These are phyloP conservation scores for Plasmopara muralis DNA, from an alignment of 352 stramenopile species.

Conservation along the genomic window DNA sequence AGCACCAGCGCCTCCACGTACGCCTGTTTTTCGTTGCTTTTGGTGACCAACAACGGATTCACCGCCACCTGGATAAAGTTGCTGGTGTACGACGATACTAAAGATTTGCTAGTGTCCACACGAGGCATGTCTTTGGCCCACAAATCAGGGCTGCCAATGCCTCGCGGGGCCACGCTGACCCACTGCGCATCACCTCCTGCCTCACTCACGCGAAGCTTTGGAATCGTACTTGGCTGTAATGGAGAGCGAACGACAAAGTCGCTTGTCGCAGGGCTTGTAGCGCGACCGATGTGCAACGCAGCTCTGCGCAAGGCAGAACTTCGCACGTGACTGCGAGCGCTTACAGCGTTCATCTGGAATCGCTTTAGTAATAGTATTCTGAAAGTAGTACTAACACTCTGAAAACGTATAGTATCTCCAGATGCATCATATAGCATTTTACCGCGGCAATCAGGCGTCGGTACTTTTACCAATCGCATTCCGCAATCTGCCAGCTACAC, in stretches of 20 bases:
- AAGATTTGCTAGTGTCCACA: slow-evolving; percentile 44
- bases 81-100: slow-evolving; percentile 31
- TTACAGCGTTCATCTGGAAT: neutral
- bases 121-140: slow-evolving; percentile 70
- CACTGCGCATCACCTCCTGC: slow-evolving; percentile 14
- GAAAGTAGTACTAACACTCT: no score
- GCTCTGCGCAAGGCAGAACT: slow-evolving; percentile 15
- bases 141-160: slow-evolving; percentile 52
- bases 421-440: no score
- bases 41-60: slow-evolving; percentile 33
- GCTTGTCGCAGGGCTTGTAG: slow-evolving; percentile 36
- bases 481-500: no score
- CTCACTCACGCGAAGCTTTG: slow-evolving; percentile 32
- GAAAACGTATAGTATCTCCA: no score
- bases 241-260: slow-evolving; percentile 34
- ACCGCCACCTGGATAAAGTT: slow-evolving; percentile 63
- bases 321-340: neutral
- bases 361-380: no score
- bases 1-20: slow-evolving; percentile 64
- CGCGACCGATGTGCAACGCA: slow-evolving; percentile 40
- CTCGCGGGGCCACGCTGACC: slow-evolving; percentile 26
- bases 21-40: slow-evolving; percentile 40
- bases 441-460: no score
- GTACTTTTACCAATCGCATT: no score
- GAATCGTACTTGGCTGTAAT: slow-evolving; percentile 1